Conservation (phyloP, 495 filamentous ascomycete genomes). For the Podospora tetraspora region DNA sequence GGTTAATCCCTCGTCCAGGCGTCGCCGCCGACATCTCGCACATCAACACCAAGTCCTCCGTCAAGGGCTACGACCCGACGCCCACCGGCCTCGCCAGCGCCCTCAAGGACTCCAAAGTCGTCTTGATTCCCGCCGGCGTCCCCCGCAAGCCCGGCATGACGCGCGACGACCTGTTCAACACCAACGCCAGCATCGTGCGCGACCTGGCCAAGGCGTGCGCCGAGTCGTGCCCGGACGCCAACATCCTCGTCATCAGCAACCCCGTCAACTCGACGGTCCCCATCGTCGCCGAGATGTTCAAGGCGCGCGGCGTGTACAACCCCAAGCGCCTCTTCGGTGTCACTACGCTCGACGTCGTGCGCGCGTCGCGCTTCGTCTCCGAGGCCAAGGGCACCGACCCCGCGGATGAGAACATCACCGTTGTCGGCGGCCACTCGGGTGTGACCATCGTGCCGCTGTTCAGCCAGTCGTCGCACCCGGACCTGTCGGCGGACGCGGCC, state of each 20-base stretch:
- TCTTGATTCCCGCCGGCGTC: conserved; percentile 96
- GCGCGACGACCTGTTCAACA: conserved; percentile 99
- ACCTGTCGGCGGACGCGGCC: conserved; percentile 66
- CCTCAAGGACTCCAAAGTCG: conserved; percentile 82
- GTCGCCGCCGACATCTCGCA: conserved; percentile 96
- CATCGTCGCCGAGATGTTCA: conserved; percentile 95
- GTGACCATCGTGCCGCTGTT: conserved; percentile 97
- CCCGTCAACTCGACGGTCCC: conserved; percentile 99
- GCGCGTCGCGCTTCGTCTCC: conserved; percentile 93
- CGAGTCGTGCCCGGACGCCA: conserved; percentile 83
- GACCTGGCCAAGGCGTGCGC: conserved; percentile 96
- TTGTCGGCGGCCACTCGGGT: conserved; percentile 94
- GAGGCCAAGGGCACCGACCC: conserved; percentile 88
- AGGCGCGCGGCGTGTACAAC: conserved; percentile 90
- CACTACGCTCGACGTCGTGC: conserved; percentile 97
- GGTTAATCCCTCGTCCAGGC: conserved; percentile 48
- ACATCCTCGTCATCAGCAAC: conserved; percentile 96
- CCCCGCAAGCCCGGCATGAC: conserved; percentile 99
- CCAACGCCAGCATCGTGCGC: conserved; percentile 98
- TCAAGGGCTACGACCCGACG: conserved; percentile 80
- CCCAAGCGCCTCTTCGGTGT: conserved; percentile 98
- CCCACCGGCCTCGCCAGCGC: conserved; percentile 66
- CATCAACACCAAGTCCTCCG: conserved; percentile 97
- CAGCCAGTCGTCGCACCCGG: conserved; percentile 83
- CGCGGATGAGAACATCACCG: conserved; percentile 84